Base-by-base conservation (phyloP, 202 grass and related monocot genomes). In the Panicum virgatum region DNA sequence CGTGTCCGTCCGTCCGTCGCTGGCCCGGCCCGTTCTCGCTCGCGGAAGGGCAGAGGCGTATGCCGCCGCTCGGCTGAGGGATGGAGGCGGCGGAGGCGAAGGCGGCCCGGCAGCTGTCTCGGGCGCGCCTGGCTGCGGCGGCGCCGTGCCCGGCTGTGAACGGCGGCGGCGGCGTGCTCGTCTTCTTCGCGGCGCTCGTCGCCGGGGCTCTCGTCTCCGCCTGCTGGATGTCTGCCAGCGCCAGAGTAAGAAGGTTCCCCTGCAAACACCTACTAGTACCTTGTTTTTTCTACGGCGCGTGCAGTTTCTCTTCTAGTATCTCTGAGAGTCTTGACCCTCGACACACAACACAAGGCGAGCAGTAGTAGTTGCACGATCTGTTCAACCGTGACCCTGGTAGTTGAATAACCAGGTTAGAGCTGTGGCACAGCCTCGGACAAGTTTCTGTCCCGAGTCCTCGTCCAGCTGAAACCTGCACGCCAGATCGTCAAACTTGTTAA, bases 181-280 rank as follows among this genome's bases (percentile, higher is more conserved):
- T 86, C 54, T 84, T 94, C 87, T 73, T 92, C 58, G 66, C 70
- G 22, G 80, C 77, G 5, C 25, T 87, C 20, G 52, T 88, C 47
- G 52, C 84, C 30, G 89, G 87, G 74, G 91, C 89, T 29, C 25
- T 94, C 43, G 42, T 88, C 44, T 84, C 75, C 13, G 74, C 32
- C 37, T 59, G 22, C 66, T 97, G 89, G 91, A 83, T 93, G 50
- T 88, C 69, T 13, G 37, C 50, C 46, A 57, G 71, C 0, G 76
- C 83, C 80, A 89, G 78, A 43, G 66, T 83, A 73, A 73, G 69
- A 73, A 73, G 69, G 52, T 6, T 62, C 73, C 5, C 4, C 9
- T 58, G n/a, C n/a, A 26, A 13, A 5, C 11, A 11, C 46, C 5
- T 7, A 14, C 18, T 0, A n/a, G n/a, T n/a, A 34, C 32, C 32